These are phyloP conservation scores for Leccinum pachyderme DNA, from an alignment of 1,284 basidiomycete species.

Conservation along the genomic window DNA sequence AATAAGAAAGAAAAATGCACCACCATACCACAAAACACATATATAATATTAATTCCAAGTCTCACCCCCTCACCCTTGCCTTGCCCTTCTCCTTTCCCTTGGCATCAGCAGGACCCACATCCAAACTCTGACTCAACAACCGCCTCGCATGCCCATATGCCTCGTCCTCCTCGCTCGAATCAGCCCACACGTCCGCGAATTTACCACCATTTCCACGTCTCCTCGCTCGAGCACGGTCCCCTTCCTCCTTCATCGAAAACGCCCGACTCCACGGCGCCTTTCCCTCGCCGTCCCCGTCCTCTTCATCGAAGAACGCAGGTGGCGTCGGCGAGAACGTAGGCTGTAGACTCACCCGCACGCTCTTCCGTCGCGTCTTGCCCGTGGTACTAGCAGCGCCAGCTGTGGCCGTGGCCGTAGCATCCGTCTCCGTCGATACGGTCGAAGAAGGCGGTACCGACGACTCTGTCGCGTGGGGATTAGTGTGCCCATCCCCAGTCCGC, in stretches of 20 bases:
- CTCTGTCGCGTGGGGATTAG: conserved; percentile 1
- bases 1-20: no score
- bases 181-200: neutral
- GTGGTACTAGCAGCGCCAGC: neutral
- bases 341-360: conserved; percentile 68
- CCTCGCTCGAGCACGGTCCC: neutral
- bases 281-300: conserved; percentile 10
- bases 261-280: conserved; percentile 25
- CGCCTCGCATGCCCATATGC: neutral
- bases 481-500: conserved; percentile 4
- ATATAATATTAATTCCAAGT: neutral
- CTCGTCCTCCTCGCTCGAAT: neutral
- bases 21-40: no score
- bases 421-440: conserved; percentile 15
- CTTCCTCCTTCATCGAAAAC: conserved; percentile 3
- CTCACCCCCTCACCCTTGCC: neutral
- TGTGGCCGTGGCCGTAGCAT: conserved; percentile 18
- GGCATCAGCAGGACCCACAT: neutral
- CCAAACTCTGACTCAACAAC: neutral
- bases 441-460: conserved; percentile 12
- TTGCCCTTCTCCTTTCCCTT: neutral
- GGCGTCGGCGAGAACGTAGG: conserved; percentile 72
- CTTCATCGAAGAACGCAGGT: conserved; percentile 58
- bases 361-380: conserved; percentile 56
- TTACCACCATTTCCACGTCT: neutral